Evolutionary conservation across 1,139 yeast genomes (phyloP), one percentile per base, ranked within the genome.

Genomic region (Sugiyamaella japonica): DNA sequence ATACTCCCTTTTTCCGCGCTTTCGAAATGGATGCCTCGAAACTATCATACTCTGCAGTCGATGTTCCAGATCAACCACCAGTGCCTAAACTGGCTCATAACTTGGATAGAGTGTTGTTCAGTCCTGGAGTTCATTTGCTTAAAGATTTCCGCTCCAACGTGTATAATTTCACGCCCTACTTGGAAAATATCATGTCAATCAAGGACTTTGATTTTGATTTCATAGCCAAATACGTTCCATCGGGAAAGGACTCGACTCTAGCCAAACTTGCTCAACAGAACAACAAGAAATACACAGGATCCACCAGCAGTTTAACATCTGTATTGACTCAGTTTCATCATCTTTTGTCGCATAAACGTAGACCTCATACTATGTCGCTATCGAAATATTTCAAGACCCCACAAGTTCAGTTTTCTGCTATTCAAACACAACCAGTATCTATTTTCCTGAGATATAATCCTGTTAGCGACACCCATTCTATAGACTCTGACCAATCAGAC

Each of bases 251-350:
- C 70, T 60, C 68, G 9, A 68, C 66, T 1, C 72, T 91, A 50
- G 66, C 81, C 0, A 58, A 72, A 8, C 69, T 86, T 13, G 84
- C 95, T 0, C 62, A 62, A 9, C 59, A 68, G 6, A 56, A 71
- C 23, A 65, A 71, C 15, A 72, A 75, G 25, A 76, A 74, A 55
- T 91, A 78, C 66, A 82, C 81, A 58, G 87, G 95, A 1, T 89
- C 97, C 0, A 90, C 98, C 0, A 87, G 96, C 20, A 86, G 97
- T 1, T 79, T 93, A 86, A 90, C 98, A 0, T 77, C 85, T 0
- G 73, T 85, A 0, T 75, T 93, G 51, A 76, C 84, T 10, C 96
- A 90, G 55, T 75, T 91, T 59, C 97, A 93, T 70, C 77, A 71
- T 57, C 67, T 85, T 17, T 65, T 93, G 10, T 82, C 95, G 29